phyloP scores from a whole-genome alignment of 225 moss, liverwort and hornwort species.

The Bryoerythrophyllum caledonicum region DNA sequence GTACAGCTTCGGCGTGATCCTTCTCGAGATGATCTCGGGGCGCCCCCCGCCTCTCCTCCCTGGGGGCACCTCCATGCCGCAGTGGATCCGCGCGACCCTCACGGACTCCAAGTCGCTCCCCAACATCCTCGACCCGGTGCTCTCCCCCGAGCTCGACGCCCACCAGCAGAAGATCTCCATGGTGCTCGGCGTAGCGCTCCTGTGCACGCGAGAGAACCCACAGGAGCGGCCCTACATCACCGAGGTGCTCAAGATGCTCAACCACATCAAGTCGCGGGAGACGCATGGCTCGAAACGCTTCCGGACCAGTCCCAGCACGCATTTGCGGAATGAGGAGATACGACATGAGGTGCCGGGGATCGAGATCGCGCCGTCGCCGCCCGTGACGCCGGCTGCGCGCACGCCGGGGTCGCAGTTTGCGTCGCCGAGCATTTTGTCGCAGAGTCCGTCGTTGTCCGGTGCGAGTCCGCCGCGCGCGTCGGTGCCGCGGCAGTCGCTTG shows the following conservation, averaged over 20 bases:
- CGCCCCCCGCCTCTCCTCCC: conserved; percentile 35
- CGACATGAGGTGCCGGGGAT: conserved; percentile 44
- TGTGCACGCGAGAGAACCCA: conserved; percentile 54
- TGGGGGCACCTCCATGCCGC: conserved; percentile 26
- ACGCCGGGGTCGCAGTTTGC: conserved; percentile 20
- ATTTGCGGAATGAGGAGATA: conserved; percentile 37
- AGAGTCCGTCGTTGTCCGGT: too few species aligned
- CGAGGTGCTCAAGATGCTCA: conserved; percentile 52
- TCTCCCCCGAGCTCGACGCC: conserved; percentile 23
- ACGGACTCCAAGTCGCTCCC: conserved; percentile 33
- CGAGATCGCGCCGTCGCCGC: conserved; percentile 34
- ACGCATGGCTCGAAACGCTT: conserved; percentile 14
- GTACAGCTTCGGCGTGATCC: conserved; percentile 46
- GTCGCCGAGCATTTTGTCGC: too few species aligned
- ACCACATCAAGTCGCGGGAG: conserved; percentile 36
- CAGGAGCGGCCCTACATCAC: conserved; percentile 42
- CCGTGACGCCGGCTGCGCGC: conserved; percentile 23
- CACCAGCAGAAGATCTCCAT: conserved; percentile 54
- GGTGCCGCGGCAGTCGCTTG: neutral
- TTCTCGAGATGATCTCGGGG: conserved; percentile 52
- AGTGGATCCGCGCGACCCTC: conserved; percentile 44
- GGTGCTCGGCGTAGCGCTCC: conserved; percentile 54
- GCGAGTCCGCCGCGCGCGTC: too few species aligned
- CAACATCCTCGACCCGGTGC: conserved; percentile 37
- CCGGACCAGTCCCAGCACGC: conserved; percentile 33